Evolutionary conservation across 176 grass and related monocot genomes (phyloP), one percentile per base, ranked within the genome.

Genomic region (Puccinellia tenuiflora): DNA sequence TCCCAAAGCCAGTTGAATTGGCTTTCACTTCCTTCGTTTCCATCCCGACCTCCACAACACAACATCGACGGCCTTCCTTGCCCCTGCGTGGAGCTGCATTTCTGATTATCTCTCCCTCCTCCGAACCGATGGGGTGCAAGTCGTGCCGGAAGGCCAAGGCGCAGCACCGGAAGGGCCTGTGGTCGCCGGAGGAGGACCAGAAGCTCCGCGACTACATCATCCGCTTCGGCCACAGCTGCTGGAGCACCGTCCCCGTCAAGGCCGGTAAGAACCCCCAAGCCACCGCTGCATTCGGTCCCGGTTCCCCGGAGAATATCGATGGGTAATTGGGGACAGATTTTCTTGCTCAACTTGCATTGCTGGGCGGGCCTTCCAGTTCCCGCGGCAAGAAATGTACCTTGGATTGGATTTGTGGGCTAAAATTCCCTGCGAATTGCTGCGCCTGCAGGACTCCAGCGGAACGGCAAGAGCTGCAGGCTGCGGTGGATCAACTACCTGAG

Each of bases 401-500:
- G 55, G 4, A 7, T 83, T 60, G 74, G 22, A 28, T 35, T 2
- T 3, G 52, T 71, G 16, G 2, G 3, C 75, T 88, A 69, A 91
- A 40, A 42, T 71, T 17, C 42, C 50, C 5, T 30, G 3, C 61
- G 43, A 57, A 87, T 42, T 88, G 17, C 20, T n/a, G n/a, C n/a
- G n/a, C n/a, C n/a, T 21, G 18, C 86, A 98, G 96, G 93, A 15
- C 80, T 98, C 43, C 83, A 95, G 79, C 68, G 96, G 28, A 98
- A 98, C 85, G 96, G 96, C 71, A 98, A 98, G 87, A 98, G 96
- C 70, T 98, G 96, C 86, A 85, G 96, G 83, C 87, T 98, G 83
- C 88, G 96, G 34, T 98, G 96, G 96, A 98, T 95, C 67, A 98
- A 98, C 78, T 98, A 98, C 82, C 93, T 98, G 68, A 86, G 93